Percentiles rank a stretch among this genome's conserved stretches.
These are phyloP conservation scores for Gautieria morchelliformis DNA, from an alignment of 768 basidiomycete species.

Conservation along the genomic window DNA sequence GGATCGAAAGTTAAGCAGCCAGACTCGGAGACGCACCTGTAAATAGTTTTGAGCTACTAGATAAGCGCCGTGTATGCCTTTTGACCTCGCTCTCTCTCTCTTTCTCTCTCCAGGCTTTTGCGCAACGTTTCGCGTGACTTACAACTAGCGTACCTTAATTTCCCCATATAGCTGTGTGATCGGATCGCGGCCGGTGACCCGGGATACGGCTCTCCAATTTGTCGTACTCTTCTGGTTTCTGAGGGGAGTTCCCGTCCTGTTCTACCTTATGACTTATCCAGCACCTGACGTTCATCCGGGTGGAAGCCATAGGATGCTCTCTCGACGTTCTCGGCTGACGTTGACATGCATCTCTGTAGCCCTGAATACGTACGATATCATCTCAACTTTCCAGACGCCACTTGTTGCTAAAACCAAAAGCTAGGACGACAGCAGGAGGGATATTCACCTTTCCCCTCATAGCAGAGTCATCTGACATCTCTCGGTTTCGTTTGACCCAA, in stretches of 20 bases:
- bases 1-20: too few relatives aligned
- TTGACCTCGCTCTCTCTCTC: too few relatives aligned
- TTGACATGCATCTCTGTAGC: slow-evolving; percentile 45
- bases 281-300: neutral
- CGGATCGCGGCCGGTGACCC: too few relatives aligned
- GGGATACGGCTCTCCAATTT: too few relatives aligned
- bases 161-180: too few relatives aligned
- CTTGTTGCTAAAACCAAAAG: slow-evolving; percentile 25
- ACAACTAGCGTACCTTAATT: too few relatives aligned
- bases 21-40: too few relatives aligned
- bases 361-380: slow-evolving; percentile 48
- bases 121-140: too few relatives aligned
- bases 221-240: too few relatives aligned
- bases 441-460: slow-evolving; percentile 73
- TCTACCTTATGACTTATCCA: neutral
- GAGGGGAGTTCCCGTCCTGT: neutral
- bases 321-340: slow-evolving; percentile 17
- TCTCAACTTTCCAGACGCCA: slow-evolving; percentile 1
- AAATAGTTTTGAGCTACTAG: too few relatives aligned
- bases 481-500: slow-evolving; percentile 52
- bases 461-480: slow-evolving; percentile 49
- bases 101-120: too few relatives aligned
- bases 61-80: too few relatives aligned
- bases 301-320: neutral
- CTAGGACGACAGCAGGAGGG: slow-evolving; percentile 49